These are phyloP conservation scores for Symbiodinium pilosum DNA, from an alignment of 73 alveolate species.

Conservation along the genomic window DNA sequence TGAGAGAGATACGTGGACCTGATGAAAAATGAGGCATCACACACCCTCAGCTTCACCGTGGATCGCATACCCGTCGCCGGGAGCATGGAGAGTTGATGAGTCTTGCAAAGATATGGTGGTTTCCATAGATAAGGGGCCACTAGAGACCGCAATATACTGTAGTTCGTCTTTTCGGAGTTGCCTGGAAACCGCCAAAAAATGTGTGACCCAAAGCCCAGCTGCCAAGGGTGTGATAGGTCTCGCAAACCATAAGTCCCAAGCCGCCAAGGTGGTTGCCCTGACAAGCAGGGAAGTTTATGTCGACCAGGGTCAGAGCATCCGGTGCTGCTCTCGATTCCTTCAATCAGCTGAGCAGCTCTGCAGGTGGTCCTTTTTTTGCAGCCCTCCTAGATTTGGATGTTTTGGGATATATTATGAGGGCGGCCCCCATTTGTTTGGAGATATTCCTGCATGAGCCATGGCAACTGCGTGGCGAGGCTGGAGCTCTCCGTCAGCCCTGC, in stretches of 20 bases:
- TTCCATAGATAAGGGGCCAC: background rate
- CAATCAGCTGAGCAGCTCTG: too few species aligned
- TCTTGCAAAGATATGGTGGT: background rate
- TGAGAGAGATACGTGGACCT: too few species aligned
- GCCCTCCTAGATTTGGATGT: background rate
- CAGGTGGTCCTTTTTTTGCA: too few species aligned
- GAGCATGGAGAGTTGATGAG: background rate
- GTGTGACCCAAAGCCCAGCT: background rate
- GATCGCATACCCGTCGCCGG: slow-evolving; percentile 6
- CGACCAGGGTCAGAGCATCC: slow-evolving; percentile 80
- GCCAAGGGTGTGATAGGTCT: too few species aligned
- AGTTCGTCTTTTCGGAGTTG: background rate
- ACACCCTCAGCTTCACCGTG: slow-evolving; percentile 1
- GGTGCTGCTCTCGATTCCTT: slow-evolving; percentile 6
- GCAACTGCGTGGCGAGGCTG: background rate
- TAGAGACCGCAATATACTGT: too few species aligned
- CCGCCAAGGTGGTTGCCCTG: slow-evolving; percentile 50
- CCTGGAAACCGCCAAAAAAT: background rate
- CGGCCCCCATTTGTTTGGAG: too few species aligned
- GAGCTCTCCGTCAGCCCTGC: slow-evolving; percentile 89
- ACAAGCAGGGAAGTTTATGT: background rate
- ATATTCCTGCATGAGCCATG: too few species aligned
- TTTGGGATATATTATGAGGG: too few species aligned
- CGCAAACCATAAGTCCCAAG: background rate
- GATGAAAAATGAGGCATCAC: too few species aligned